phyloP scores from a whole-genome alignment of 106 monocot species.

The Dendrobium huoshanense region DNA sequence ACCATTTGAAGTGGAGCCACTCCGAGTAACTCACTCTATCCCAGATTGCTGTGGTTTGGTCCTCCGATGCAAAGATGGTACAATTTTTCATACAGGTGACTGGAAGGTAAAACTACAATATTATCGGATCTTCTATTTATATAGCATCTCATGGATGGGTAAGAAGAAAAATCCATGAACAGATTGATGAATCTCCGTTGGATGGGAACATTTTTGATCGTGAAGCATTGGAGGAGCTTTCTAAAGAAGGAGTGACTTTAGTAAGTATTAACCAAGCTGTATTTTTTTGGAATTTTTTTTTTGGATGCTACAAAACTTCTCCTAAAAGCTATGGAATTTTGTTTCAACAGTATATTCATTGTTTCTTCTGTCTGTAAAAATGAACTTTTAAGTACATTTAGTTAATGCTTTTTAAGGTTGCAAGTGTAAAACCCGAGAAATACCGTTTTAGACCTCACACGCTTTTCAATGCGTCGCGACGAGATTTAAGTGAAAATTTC shows the following conservation, averaged over 20 bases:
- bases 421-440: too few relatives aligned
- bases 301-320: not conserved
- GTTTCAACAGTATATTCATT: not conserved
- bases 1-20: conserved; percentile 98
- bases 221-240: conserved; percentile 81
- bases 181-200: conserved; percentile 98
- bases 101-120: conserved; percentile 67
- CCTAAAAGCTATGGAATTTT: not conserved
- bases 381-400: not conserved
- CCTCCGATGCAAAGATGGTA: conserved; percentile 90
- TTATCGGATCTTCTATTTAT: not conserved
- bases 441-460: too few relatives aligned
- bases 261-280: conserved; percentile 37
- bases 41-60: conserved; percentile 99
- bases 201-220: conserved; percentile 98
- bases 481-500: too few relatives aligned
- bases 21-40: conserved; percentile 98
- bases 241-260: conserved; percentile 98
- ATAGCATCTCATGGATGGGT: not conserved
- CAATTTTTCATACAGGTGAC: conserved; percentile 95
- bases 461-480: too few relatives aligned
- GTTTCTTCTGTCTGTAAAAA: not conserved
- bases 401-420: not conserved
- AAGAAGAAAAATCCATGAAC: not conserved
- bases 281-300: not conserved